Evolutionary conservation across 306 rosid species (phyloP), one percentile per base, ranked within the genome.

Genomic region (Quercus suber): DNA sequence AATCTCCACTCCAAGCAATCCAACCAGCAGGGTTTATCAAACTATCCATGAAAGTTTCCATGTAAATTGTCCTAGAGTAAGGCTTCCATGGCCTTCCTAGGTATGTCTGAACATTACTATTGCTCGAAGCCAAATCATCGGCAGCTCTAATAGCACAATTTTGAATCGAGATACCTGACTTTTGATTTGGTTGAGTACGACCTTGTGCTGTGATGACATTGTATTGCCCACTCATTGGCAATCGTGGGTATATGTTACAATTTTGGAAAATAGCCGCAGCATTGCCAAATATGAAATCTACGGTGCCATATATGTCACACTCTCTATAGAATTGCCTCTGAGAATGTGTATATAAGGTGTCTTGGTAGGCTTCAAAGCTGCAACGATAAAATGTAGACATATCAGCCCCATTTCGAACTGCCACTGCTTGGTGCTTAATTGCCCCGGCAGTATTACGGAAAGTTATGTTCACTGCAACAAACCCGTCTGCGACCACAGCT

Each of bases 181-280:
- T 90, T 79, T 95, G 99, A 45, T 89, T 88, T 0, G 97, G 97
- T 64, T 91, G 94, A 1, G 95, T 87, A 56, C 98, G 79, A 3
- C 97, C 99, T 52, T 92, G 99, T 2, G 99, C 99, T 0, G 99
- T 94, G 72, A 94, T 90, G 80, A 97, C 97, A 31, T 94, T 94
- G 90, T 91, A 94, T 78, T 94, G 99, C 45, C 88, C 89, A 5
- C 63, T 53, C 97, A 94, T 87, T 0, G 99, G 95, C 14, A 92
- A 86, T n/a, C 97, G 91, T 1, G 99, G 95, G 63, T 88, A 86
- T 12, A 94, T 13, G 82, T 92, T 89, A 85, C 99, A 92, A 79
- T 81, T 92, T 73, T 95, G 98, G 81, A 95, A 82, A 0, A 95
- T 96, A 20, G 85, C 95, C 30, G 93, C 93, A 2, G 99, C 99